Conservation (phyloP, 768 basidiomycete species). For the Imleria badia region DNA sequence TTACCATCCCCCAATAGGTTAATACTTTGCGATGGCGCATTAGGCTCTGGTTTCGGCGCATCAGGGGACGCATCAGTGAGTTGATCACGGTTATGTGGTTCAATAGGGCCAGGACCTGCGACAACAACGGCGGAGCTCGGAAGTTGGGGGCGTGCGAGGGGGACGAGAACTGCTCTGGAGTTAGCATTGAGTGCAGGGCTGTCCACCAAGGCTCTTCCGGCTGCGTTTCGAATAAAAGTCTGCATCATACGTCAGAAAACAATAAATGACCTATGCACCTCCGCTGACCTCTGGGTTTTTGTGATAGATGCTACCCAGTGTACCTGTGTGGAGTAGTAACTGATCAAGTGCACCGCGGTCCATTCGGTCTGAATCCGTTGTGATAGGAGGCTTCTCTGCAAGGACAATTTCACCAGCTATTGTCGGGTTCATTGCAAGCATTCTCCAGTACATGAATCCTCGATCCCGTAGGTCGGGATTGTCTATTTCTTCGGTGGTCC, state of each 20-base stretch:
- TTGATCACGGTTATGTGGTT: slow-evolving; percentile 28
- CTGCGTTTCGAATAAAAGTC: slow-evolving; percentile 93
- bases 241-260: slow-evolving; percentile 30
- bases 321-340: slow-evolving; percentile 89
- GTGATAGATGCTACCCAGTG: slow-evolving; percentile 94
- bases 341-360: slow-evolving; percentile 96
- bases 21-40: slow-evolving; percentile 26
- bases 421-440: slow-evolving; percentile 89
- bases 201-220: slow-evolving; percentile 78
- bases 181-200: slow-evolving; percentile 87
- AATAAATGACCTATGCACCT: background rate
- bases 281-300: slow-evolving; percentile 86
- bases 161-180: slow-evolving; percentile 70
- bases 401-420: slow-evolving; percentile 90
- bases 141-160: slow-evolving; percentile 53
- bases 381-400: slow-evolving; percentile 91
- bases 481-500: slow-evolving; percentile 96
- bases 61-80: slow-evolving; percentile 25
- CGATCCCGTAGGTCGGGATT: slow-evolving; percentile 97
- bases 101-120: slow-evolving; percentile 51
- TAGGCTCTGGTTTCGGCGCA: slow-evolving; percentile 33
- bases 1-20: slow-evolving; percentile 22
- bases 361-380: slow-evolving; percentile 98
- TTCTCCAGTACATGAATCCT: slow-evolving; percentile 99
- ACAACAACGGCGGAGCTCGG: slow-evolving; percentile 47